Evolutionary conservation across 2,329 filamentous ascomycete species (phyloP), one percentile per base, ranked within the genome.

Genomic region (Cordyceps cicadae): DNA sequence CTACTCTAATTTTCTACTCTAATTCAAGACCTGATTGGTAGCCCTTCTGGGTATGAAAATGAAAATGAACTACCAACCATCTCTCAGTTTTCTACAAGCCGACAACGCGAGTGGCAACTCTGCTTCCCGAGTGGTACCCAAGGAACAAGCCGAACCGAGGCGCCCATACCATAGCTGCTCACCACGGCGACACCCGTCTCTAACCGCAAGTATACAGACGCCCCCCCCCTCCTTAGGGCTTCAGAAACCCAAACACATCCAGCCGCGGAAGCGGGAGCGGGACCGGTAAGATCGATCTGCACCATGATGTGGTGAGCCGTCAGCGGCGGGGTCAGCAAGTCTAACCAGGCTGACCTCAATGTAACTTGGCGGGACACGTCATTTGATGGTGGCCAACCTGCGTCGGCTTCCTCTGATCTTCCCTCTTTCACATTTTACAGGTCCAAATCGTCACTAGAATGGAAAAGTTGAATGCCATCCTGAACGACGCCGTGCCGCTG

Each of bases 401-500:
- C 43, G 54, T 56, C 29, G 26, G 15, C 54, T 48, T 39, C 1
- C 17, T 9, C 3, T 48, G 5, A 29, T 17, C 39, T 48, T 48
- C 39, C 19, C 1, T 7, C 24, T 29, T 41, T 11, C 34, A 29
- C 5, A 37, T 37, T 9, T 37, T 9, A 19, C 54, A 56, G 19
- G 29, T 17, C 3, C n/a, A 46, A 21, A 9, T 6, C 3, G 3
- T 46, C 43, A 3, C 7, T 1, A 12, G 29, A n/a, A 72, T 71
- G 70, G 66, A 70, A 34, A 67, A 61, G 24, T 61, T 74, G 32
- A 61, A 66, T 51, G 63, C 65, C 7, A 71, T 76, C 26, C 65
- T 76, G 7, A 54, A 65, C 24, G 64, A 67, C 14, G 66, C 72
- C 59, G 68, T 71, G 19, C 67, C 70, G 39, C 48, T 65, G 17